Evolutionary conservation across 129 eudicot genomes (phyloP).

Genomic region (Oenanthe sinensis): DNA sequence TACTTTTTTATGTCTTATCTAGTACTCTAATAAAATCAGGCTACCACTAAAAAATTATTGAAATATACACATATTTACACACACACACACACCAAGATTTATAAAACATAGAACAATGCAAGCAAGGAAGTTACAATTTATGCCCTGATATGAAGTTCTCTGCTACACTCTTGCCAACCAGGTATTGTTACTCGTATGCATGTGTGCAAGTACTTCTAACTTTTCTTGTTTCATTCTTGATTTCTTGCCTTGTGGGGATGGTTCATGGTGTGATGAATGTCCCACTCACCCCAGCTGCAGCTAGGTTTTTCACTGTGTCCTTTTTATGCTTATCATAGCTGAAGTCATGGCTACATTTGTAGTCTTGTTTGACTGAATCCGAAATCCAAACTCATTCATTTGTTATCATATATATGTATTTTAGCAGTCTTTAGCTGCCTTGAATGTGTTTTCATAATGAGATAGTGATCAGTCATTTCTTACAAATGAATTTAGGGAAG

Average conservation of each 20-base stretch:
- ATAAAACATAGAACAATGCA: constrained; percentile 21
- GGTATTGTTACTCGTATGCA: constrained; percentile 13
- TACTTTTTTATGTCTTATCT: not conserved
- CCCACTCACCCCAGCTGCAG: constrained; percentile 71
- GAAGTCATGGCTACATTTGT: not conserved
- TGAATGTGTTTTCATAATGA: not conserved
- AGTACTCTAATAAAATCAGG: not conserved
- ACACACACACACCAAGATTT: not conserved
- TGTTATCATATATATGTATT: not conserved
- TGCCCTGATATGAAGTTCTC: constrained; percentile 74
- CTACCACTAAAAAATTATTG: not conserved
- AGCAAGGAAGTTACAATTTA: constrained; percentile 57
- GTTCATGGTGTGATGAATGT: constrained; percentile 64
- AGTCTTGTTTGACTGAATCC: not conserved
- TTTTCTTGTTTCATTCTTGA: not conserved
- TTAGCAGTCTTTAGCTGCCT: not conserved
- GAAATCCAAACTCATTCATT: not conserved
- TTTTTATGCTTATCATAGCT: not conserved
- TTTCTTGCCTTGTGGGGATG: constrained; percentile 58
- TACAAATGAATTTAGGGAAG: constrained; percentile 40
- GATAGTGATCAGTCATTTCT: not conserved
- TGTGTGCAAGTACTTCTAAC: not conserved
- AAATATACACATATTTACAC: not conserved
- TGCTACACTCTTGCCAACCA: constrained; percentile 67
- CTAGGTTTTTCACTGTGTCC: constrained; percentile 26